Base-by-base conservation (phyloP, 768 basidiomycete genomes). In the Amanita thiersii region DNA sequence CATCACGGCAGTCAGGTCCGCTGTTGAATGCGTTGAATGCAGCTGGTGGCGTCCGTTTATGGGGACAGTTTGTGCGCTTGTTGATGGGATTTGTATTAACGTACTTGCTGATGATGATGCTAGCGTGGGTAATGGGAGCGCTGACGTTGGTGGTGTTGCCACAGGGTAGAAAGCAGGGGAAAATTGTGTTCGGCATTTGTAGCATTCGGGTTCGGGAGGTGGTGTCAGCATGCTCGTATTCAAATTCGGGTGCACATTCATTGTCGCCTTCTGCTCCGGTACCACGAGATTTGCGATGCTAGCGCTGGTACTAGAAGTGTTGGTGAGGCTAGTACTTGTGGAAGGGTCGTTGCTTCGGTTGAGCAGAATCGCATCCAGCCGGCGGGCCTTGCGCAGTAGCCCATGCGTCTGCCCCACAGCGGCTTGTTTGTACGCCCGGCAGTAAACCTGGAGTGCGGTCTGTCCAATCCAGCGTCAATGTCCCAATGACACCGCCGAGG, bases 401-500 rank as follows among this genome's bases (percentile, higher is more conserved):
- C 79, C 86, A 56, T 94, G 90, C 1, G 88, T 79, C 51, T 86
- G 80, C 9, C 67, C 66, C 2, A 80, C 64, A 1, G 70, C 68
- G 5, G 83, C 81, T 52, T 82, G 82, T 59, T 98, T 98, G 69
- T 91, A 93, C 8, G 75, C 71, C 46, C 75, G 75, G 40, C 82
- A 83, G 57, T 87, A 98, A 9, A 87, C 79, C 62, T 96, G 90
- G 14, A 97, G 71, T 0, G 90, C 86, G 7, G 89, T 90, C 92
- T 96, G 49, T 6, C 15, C 28, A 50, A 17, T 39, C 25, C 14
- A 31, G 18, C 40, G 41, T 46, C 9, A 39, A 37, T 20, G 17
- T n/a, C n/a, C n/a, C n/a, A n/a, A n/a, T n/a, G n/a, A n/a, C n/a
- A n/a, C n/a, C n/a, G n/a, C n/a, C n/a, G n/a, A n/a, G n/a, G n/a